Percentiles rank a stretch among this genome's conserved stretches.
phyloP scores from a whole-genome alignment of 352 stramenopile species.

The Phytophthora nicotianae region DNA sequence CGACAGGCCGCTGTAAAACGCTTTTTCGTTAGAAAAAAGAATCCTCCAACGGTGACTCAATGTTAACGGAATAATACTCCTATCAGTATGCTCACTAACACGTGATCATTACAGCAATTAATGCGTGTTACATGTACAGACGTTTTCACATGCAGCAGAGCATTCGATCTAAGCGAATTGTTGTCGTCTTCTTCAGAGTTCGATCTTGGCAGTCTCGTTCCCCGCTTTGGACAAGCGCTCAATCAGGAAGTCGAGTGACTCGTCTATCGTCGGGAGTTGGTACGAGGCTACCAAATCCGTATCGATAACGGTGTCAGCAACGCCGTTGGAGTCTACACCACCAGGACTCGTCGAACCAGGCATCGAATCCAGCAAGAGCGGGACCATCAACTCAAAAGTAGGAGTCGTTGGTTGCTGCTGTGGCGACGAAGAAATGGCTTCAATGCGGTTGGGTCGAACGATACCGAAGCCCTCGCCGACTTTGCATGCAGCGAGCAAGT shows the following conservation, averaged over 20 bases:
- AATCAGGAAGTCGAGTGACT: conserved; percentile 69
- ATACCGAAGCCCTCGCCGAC: conserved; percentile 38
- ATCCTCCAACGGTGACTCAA: no score
- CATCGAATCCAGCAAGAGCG: conserved; percentile 23
- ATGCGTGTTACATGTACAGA: no score
- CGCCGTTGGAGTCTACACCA: conserved; percentile 27
- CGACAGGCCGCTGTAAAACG: no score
- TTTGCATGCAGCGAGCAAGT: conserved; percentile 42
- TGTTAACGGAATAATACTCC: no score
- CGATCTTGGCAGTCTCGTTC: conserved; percentile 11
- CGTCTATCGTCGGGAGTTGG: conserved; percentile 54
- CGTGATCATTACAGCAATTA: no score
- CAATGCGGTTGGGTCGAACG: conserved; percentile 21
- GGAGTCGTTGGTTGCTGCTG: conserved; percentile 6
- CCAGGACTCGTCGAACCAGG: conserved; percentile 26
- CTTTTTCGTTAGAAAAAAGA: no score
- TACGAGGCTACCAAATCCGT: not conserved
- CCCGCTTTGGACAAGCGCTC: conserved; percentile 28
- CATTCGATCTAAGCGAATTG: not conserved
- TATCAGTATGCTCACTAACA: no score
- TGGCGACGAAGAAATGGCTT: not conserved
- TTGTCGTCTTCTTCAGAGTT: conserved; percentile 9
- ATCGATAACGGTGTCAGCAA: conserved; percentile 5
- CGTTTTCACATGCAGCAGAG: not conserved
- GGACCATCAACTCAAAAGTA: conserved; percentile 17